These are phyloP conservation scores for Noccaea bulbosa DNA, from an alignment of 345 rosid species.

Conservation along the genomic window DNA sequence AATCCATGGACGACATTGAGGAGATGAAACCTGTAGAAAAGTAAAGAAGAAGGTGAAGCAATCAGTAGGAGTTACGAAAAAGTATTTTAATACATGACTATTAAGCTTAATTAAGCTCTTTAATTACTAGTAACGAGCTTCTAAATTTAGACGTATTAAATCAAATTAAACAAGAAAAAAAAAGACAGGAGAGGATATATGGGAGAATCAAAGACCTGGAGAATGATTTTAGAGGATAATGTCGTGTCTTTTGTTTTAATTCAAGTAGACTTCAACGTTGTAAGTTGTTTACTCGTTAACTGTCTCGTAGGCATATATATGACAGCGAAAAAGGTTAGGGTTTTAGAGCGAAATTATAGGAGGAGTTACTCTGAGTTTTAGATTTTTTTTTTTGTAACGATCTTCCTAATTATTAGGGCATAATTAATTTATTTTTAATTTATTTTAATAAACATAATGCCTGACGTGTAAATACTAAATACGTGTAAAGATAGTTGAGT, in stretches of 20 bases:
- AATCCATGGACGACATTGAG: constrained; percentile 34
- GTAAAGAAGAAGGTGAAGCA: constrained; percentile 38
- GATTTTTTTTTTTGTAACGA: constrained; percentile 30
- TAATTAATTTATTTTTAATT: constrained; percentile 13
- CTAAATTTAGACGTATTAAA: not conserved
- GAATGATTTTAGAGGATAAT: constrained; percentile 28
- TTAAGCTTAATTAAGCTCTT: constrained; percentile 31
- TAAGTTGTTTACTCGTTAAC: constrained; percentile 31
- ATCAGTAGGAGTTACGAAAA: constrained; percentile 27
- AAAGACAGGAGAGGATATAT: constrained; percentile 36
- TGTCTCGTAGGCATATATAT: constrained; percentile 33
- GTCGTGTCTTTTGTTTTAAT: constrained; percentile 35
- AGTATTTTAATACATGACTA: not conserved
- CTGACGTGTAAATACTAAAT: not conserved
- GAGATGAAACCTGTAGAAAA: constrained; percentile 31
- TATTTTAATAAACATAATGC: not conserved
- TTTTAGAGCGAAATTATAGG: constrained; percentile 34
- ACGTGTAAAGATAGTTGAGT: constrained; percentile 2
- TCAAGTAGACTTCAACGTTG: constrained; percentile 37
- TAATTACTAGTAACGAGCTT: constrained; percentile 32
- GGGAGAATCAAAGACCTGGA: constrained; percentile 36
- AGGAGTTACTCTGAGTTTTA: constrained; percentile 36
- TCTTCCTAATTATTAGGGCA: constrained; percentile 34
- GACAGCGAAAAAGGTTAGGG: constrained; percentile 29
- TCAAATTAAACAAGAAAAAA: constrained; percentile 3